Evolutionary conservation across 257 asterid genomes (phyloP), one percentile per base, ranked within the genome.

Genomic region (Craterostigma plantagineum): DNA sequence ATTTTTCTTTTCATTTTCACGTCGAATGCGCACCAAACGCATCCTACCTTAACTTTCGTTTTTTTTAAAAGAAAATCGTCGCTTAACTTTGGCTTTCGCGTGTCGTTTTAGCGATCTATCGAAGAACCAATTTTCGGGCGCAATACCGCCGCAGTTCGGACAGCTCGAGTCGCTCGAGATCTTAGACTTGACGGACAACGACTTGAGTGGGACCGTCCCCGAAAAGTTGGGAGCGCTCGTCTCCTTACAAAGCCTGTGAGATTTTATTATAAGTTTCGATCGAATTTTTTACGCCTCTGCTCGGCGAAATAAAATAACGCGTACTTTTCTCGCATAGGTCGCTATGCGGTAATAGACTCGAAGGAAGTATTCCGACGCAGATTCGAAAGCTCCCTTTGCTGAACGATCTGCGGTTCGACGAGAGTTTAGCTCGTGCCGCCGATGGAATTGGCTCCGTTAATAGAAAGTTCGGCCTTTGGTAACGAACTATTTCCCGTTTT

Each of bases 401-500:
- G 35, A 61, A 64, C 37, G 74, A 79, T 55, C 42, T 73, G 48
- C 72, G 64, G 55, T 63, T 74, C 46, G 78, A 82, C 59, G 69
- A 65, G 51, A 54, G 58, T 43, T 64, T 71, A 46, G 43, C 73
- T 16, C 63, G 71, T 60, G 49, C 58, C 48, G 58, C 70, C 45
- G 59, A 55, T 52, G 73, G 65, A 51, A 53, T 69, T 51, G 68
- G 76, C 49, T 71, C 81, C 13, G 30, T 61, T 10, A 83, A 71
- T 58, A 70, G 99, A 72, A 90, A 83, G 69, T 55, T 83, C 43
- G 91, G 74, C 14, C 75, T 65, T 55, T 65, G 95, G 95, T 83
- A 62, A 63, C 55, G 33, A 52, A 3, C 3, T 2, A 10, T n/a
- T 16, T 40, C 12, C n/a, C 1, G 45, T 3, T 12, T 1, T 16